Base-by-base conservation (phyloP, 495 filamentous ascomycete genomes). In the Penicillium ochrochloron region DNA sequence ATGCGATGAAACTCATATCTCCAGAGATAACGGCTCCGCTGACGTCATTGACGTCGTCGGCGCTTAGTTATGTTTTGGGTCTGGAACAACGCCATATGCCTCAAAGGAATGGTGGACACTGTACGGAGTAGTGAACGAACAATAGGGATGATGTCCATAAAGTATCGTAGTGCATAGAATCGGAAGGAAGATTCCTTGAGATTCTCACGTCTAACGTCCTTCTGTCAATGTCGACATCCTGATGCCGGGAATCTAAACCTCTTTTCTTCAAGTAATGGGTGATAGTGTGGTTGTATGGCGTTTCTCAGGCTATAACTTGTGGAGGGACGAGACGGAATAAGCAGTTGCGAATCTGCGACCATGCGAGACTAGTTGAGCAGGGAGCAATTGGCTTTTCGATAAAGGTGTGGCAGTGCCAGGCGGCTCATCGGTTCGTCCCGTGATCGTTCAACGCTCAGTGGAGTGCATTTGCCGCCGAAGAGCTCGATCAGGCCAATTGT, bases 331-430 rank as follows among this genome's bases (percentile, higher is more conserved):
- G 8, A 6, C 31, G 8, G 31, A 48, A 23, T 11, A 25, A 1
- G 21, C 21, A 23, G 19, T 23, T 23, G 19, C 21, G 5, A 17
- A 10, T 48, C 25, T 25, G 44, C 19, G 44, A 48, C 44, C 21
- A 5, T 23, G 21, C 9, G 19, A 23, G 42, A 23, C 19, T 21
- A 3, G n/a, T 21, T 6, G 15, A 8, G 23, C 6, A 17, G 2
- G 44, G 21, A 48, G 9, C 19, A 48, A 25, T 48, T 48, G 44
- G 44, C 21, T 48, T 23, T 48, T 48, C 21, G 44, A 48, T 48
- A 48, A 48, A 48, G 44, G 23, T 48, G 44, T 48, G 44, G 10
- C 44, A 48, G 44, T 48, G 44, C 19, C 2, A 25, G 44, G 44
- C 19, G 44, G 44, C 21, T 25, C 19, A 12, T 23, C 19, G 44